Conservation (phyloP, 176 grass and related monocot genomes). For the Themeda triandra region DNA sequence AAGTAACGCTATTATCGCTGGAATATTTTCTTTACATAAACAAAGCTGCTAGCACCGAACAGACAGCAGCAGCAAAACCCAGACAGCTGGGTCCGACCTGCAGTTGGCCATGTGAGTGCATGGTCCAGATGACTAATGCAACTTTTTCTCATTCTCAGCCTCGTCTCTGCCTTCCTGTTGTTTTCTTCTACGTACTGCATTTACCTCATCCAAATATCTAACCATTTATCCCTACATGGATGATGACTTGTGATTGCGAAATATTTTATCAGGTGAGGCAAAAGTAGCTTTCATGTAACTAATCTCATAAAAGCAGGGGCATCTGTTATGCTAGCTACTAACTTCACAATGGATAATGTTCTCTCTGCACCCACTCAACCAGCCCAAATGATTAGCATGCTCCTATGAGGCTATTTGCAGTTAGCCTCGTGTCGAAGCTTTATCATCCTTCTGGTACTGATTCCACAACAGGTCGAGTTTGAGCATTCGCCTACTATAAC, state of each 20-base stretch:
- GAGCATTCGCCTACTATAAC: neutral
- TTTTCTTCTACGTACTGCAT: neutral
- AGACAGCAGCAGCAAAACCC: neutral
- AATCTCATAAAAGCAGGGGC: neutral
- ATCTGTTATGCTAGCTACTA: neutral
- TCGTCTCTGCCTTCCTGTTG: neutral
- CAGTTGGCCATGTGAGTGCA: conserved; percentile 25
- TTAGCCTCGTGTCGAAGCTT: neutral
- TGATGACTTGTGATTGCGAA: neutral
- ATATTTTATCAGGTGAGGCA: neutral
- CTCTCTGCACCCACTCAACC: neutral
- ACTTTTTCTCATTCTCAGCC: neutral
- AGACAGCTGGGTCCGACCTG: neutral
- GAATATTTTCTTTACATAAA: neutral
- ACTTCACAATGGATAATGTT: neutral
- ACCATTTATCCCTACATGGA: neutral
- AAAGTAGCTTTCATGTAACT: conserved; percentile 20
- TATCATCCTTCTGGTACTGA: neutral
- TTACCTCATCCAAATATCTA: neutral
- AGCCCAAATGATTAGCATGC: neutral
- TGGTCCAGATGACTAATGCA: neutral
- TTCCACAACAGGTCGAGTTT: neutral
- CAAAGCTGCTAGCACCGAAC: neutral
- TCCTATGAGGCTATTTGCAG: conserved; percentile 12
- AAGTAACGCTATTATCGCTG: neutral